A percentile compares a stretch with the other conserved stretches of the same genome.
Conservation (phyloP, 805 yeast species). For the Ogataea angusta region DNA sequence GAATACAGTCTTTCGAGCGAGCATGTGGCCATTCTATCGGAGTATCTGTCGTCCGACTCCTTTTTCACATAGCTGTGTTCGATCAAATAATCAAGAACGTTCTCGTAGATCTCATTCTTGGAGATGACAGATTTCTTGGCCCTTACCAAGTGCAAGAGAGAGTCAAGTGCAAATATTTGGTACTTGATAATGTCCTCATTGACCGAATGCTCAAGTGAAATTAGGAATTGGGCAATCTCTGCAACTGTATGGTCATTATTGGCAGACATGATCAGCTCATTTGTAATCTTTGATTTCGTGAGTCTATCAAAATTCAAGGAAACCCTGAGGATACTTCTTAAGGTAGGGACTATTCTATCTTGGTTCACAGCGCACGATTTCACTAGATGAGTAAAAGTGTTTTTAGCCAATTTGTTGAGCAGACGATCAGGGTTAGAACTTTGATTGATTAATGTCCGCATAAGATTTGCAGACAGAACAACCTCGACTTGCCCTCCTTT, state of each 20-base stretch:
- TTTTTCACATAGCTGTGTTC: conserved; percentile 23
- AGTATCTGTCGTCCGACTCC: conserved; percentile 11
- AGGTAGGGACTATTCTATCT: conserved; percentile 28
- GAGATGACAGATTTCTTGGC: conserved; percentile 20
- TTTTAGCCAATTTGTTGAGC: conserved; percentile 63
- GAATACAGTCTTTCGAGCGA: conserved; percentile 67
- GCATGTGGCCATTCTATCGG: conserved; percentile 37
- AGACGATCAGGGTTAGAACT: conserved; percentile 61
- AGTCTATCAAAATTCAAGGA: conserved; percentile 70
- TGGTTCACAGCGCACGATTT: conserved; percentile 37
- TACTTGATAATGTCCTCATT: conserved; percentile 22
- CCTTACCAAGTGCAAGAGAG: conserved; percentile 30
- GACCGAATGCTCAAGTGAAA: conserved; percentile 14
- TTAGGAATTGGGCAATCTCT: conserved; percentile 13
- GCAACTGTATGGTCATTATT: conserved; percentile 12
- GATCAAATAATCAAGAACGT: conserved; percentile 25
- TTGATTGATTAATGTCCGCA: conserved; percentile 76
- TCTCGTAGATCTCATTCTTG: conserved; percentile 10
- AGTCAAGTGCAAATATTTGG: conserved; percentile 26
- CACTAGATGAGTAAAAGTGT: conserved; percentile 43
- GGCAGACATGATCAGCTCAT: conserved; percentile 35
- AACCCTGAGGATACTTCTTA: conserved; percentile 42
- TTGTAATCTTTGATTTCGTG: conserved; percentile 69
- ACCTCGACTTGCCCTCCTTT: conserved; percentile 15
- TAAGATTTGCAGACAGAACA: conserved; percentile 59